Evolutionary conservation across 768 basidiomycete genomes (phyloP).

Genomic region (Rhizopogon salebrosus): DNA sequence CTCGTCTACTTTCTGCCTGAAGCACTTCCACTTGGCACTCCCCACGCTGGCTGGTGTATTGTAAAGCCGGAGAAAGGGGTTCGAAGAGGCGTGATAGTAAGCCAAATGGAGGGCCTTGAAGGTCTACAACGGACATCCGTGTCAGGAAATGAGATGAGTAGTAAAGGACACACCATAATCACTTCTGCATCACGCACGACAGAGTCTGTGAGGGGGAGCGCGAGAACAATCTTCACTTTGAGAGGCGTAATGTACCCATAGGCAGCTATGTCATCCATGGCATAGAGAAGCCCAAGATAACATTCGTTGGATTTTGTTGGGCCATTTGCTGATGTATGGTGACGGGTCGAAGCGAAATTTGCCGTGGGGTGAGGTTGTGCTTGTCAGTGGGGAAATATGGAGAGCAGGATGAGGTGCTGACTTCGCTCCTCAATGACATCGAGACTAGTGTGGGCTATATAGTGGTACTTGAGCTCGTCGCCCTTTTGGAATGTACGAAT

Average conservation of each 20-base stretch:
- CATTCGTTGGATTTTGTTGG: conserved; percentile 65
- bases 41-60: conserved; percentile 50
- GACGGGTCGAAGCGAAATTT: background rate
- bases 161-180: conserved; percentile 48
- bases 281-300: conserved; percentile 81
- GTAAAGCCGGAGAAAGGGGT: conserved; percentile 78
- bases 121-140: conserved; percentile 41
- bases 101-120: conserved; percentile 89
- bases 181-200: conserved; percentile 80
- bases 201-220: conserved; percentile 73
- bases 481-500: conserved; percentile 65
- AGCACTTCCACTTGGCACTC: conserved; percentile 61
- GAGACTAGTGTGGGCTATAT: conserved; percentile 84
- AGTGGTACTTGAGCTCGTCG: conserved; percentile 79
- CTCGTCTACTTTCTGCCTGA: conserved; percentile 70
- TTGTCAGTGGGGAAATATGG: background rate
- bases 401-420: conserved; percentile 32
- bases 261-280: conserved; percentile 90
- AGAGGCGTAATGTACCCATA: conserved; percentile 90
- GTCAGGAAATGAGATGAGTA: background rate
- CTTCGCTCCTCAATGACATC: conserved; percentile 92
- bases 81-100: conserved; percentile 77
- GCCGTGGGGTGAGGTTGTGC: background rate
- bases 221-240: conserved; percentile 82
- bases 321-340: conserved; percentile 19